These are phyloP conservation scores for Stipa capillata DNA, from an alignment of 176 grass and related monocot species.

Conservation along the genomic window DNA sequence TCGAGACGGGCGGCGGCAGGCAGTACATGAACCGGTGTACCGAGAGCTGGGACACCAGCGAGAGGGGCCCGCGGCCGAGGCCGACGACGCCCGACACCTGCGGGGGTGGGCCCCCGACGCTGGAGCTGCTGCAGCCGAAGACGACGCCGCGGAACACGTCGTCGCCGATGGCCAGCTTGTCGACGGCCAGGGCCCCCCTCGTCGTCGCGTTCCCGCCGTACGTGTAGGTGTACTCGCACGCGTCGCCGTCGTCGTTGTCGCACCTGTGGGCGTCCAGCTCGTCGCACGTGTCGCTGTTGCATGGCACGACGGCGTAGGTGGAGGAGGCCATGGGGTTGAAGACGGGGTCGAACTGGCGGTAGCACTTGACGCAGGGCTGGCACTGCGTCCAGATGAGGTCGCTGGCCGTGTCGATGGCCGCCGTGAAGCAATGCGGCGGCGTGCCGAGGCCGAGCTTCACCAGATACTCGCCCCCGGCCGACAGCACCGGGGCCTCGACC, in stretches of 20 bases:
- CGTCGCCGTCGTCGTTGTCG: conserved; percentile 14
- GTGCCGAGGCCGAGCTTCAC: conserved; percentile 46
- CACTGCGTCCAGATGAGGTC: conserved; percentile 60
- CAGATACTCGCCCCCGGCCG: conserved; percentile 46
- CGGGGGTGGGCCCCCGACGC: background rate
- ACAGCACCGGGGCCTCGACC: conserved; percentile 6
- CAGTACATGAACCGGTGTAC: conserved; percentile 53
- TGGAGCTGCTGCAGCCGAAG: conserved; percentile 50
- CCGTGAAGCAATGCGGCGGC: conserved; percentile 28
- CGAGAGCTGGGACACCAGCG: conserved; percentile 39
- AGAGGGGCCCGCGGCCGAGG: conserved; percentile 40
- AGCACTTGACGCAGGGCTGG: conserved; percentile 49
- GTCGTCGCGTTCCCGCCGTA: conserved; percentile 43
- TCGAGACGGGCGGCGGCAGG: conserved; percentile 30
- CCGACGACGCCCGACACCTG: conserved; percentile 44
- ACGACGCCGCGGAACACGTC: conserved; percentile 30
- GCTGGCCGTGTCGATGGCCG: conserved; percentile 49
- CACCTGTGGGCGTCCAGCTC: conserved; percentile 18
- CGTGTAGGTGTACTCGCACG: conserved; percentile 51
- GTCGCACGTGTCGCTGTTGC: conserved; percentile 33
- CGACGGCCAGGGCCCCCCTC: conserved; percentile 36
- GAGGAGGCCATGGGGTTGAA: conserved; percentile 48
- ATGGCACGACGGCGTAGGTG: conserved; percentile 35
- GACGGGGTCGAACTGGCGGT: conserved; percentile 36
- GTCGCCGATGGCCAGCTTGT: conserved; percentile 33